Evolutionary conservation across 306 rosid genomes (phyloP), one percentile per base, ranked within the genome.

Genomic region (Luffa acutangula): DNA sequence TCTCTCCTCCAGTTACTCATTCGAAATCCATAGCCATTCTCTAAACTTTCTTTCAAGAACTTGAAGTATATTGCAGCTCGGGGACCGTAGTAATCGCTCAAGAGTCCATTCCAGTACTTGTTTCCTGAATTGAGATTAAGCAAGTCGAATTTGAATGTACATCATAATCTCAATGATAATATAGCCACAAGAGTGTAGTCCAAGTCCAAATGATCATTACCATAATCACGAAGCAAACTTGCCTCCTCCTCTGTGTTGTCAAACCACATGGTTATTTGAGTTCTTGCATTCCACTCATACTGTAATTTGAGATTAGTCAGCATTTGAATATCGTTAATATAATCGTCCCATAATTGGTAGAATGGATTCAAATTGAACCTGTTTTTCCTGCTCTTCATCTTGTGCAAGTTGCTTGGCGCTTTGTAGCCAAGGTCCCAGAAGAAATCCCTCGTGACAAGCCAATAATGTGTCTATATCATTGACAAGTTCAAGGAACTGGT

Each of bases 241-340:
- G 98, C 89, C 81, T 90, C 93, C 60, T 88, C 90, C 57, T 86
- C 81, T 31, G 91, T 69, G 93, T 90, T 93, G 90, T 93, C 98
- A 60, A 85, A 90, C 97, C 98, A 93, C 98, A 93, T 93, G 65
- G 98, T 93, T 86, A 93, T 89, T 86, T 93, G 97, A 59, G 96
- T 91, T 88, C 96, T 91, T 67, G 96, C 97, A 83, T 91, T 93
- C 96, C 98, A 93, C 86, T 93, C 98, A 82, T 79, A 93, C 96
- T 90, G 92, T 69, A 80, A 74, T 75, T 74, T 60, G 25, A 58
- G 59, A 82, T 83, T 51, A 75, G 21, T 77, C 42, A 77, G 25
- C 7, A 39, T 41, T 56, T 4, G 12, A 54, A 37, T 20, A 53
- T n/a, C 31, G 14, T 56, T 21, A n/a, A 41, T 36, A 58, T 37